phyloP scores from a whole-genome alignment of 176 grass and related monocot genomes.

The Oryza meyeriana region DNA sequence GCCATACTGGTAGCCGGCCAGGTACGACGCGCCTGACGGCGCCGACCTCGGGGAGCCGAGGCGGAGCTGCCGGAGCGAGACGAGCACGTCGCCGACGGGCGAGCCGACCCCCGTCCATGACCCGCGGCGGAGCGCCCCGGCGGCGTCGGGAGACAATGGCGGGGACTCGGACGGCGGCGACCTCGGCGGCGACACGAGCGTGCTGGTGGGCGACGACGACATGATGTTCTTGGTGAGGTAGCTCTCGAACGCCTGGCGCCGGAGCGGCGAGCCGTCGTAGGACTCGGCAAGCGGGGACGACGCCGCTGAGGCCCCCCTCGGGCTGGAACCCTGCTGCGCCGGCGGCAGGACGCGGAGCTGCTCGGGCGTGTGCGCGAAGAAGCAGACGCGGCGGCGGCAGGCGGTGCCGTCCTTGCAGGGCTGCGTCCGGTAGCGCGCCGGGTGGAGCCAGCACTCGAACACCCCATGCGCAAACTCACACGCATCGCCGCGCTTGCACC shows the following conservation, averaged over 20 bases:
- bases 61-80: conserved; percentile 63
- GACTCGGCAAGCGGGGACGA: conserved; percentile 45
- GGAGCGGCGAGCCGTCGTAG: conserved; percentile 80
- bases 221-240: conserved; percentile 49
- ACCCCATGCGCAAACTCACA: conserved; percentile 78
- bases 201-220: conserved; percentile 72
- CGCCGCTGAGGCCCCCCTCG: not conserved
- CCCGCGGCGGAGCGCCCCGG: conserved; percentile 31
- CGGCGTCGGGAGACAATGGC: conserved; percentile 55
- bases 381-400: conserved; percentile 81
- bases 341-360: conserved; percentile 58
- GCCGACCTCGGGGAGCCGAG: conserved; percentile 51
- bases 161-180: conserved; percentile 70
- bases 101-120: conserved; percentile 43
- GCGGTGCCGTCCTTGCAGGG: conserved; percentile 76
- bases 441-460: conserved; percentile 95
- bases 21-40: conserved; percentile 30
- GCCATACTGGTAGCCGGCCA: conserved; percentile 36
- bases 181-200: conserved; percentile 61
- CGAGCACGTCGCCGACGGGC: conserved; percentile 49
- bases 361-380: conserved; percentile 80
- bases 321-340: conserved; percentile 24
- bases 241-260: conserved; percentile 56
- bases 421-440: conserved; percentile 78
- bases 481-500: conserved; percentile 60